Evolutionary conservation across 495 filamentous ascomycete genomes (phyloP), one percentile per base, ranked within the genome.

Genomic region (Lichenothelia convexa): DNA sequence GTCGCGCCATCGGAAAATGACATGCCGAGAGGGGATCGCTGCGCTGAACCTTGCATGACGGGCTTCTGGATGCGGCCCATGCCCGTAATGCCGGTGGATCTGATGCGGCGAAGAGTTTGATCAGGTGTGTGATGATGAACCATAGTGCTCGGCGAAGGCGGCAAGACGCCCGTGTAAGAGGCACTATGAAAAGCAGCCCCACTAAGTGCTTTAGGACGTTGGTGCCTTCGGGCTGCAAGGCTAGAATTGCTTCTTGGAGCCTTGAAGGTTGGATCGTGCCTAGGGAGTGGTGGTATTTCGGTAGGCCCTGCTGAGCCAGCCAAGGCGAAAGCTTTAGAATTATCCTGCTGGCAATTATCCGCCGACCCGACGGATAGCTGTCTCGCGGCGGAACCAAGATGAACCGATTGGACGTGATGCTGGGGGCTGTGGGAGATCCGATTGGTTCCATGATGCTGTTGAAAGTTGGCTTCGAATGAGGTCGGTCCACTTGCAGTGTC

Each of bases 31-130:
- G 57, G 57, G n/a, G 57, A 61, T 3, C 54, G 49, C 41, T 61
- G 57, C n/a, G 53, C 48, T 2, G 57, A 55, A 15, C 50, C 47
- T 11, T 45, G 39, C 9, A 16, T 38, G 3, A 44, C 21, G n/a
- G n/a, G n/a, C 45, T 61, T 59, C 30, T 53, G 48, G 16, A 59
- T 41, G 16, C 57, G 54, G 4, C 56, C 55, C 31, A 46, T 38
- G n/a, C 43, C 23, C 0, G 36, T 35, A 20, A 31, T 45, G 6
- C 46, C 47, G 5, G 51, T 48, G 12, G 57, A 60, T 33, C 49
- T 34, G 35, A 61, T 59, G 30, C 57, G 53, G 6, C 56, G 57
- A 9, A 61, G 40, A 3, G 40, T 36, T 12, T 51, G 54, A 13
- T 50, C 51, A 17, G 22, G 22, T 12, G 15, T 19, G 20, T 20